Percentiles rank a stretch among this genome's conserved stretches.
These are phyloP conservation scores for Teratosphaeria gauchensis DNA, from an alignment of 2,329 filamentous ascomycete species.

Conservation along the genomic window DNA sequence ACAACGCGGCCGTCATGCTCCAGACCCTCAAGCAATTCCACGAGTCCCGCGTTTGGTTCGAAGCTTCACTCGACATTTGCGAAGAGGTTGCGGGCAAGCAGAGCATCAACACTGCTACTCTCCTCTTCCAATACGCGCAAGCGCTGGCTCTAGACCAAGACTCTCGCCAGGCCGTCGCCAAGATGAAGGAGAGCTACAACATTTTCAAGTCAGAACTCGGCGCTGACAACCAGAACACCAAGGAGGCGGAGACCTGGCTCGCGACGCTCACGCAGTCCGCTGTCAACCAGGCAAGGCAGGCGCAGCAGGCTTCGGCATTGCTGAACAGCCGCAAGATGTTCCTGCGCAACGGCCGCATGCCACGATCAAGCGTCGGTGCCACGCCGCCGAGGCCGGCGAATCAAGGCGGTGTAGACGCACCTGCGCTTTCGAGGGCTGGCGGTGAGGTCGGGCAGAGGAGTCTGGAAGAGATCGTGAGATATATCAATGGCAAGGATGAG, in stretches of 20 bases:
- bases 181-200: slow-evolving; percentile 94
- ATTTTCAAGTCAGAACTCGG: slow-evolving; percentile 87
- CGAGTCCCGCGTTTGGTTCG: slow-evolving; percentile 93
- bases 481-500: slow-evolving; percentile 66
- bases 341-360: slow-evolving; percentile 34
- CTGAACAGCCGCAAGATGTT: slow-evolving; percentile 19
- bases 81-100: slow-evolving; percentile 79
- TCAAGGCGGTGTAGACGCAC: background rate
- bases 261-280: slow-evolving; percentile 94
- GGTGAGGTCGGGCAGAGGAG: slow-evolving; percentile 44
- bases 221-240: slow-evolving; percentile 89
- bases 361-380: slow-evolving; percentile 37
- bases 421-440: background rate
- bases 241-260: slow-evolving; percentile 93
- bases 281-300: slow-evolving; percentile 86
- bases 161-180: slow-evolving; percentile 77
- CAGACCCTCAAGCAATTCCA: slow-evolving; percentile 91
- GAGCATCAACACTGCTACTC: slow-evolving; percentile 85
- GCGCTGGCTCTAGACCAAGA: slow-evolving; percentile 92
- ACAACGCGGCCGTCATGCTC: slow-evolving; percentile 97
- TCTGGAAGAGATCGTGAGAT: slow-evolving; percentile 88
- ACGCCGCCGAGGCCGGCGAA: slow-evolving; percentile 52
- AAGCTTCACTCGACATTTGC: slow-evolving; percentile 80
- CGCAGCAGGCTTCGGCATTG: slow-evolving; percentile 59
- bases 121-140: slow-evolving; percentile 95